These are phyloP conservation scores for Penicillium lagena DNA, from an alignment of 495 filamentous ascomycete species.

Conservation along the genomic window DNA sequence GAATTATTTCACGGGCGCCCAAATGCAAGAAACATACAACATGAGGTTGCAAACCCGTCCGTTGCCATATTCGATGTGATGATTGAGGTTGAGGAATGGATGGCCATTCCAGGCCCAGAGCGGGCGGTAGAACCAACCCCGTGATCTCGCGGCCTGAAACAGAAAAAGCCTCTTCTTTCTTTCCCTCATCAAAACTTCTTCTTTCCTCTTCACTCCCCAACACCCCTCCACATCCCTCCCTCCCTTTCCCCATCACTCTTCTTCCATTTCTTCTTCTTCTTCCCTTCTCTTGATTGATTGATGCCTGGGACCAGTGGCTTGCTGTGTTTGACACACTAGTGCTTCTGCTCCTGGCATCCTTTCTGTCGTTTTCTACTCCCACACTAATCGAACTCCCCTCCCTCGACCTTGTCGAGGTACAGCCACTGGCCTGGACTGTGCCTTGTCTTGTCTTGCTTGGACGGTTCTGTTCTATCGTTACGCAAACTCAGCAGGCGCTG, in stretches of 20 bases:
- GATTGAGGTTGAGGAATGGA: not conserved
- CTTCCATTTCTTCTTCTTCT: conserved; percentile 7
- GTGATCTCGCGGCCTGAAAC: conserved; percentile 12
- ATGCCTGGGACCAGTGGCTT: conserved; percentile 24
- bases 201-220: conserved; percentile 8
- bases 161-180: conserved; percentile 13
- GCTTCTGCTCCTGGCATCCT: conserved; percentile 32
- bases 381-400: conserved; percentile 8
- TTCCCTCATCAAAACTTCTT: conserved; percentile 12
- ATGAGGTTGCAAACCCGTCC: conserved; percentile 2
- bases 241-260: conserved; percentile 4
- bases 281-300: conserved; percentile 20
- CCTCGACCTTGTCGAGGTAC: conserved; percentile 23
- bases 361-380: conserved; percentile 25
- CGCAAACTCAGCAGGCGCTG: conserved; percentile 87
- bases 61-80: not conserved
- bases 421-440: conserved; percentile 50
- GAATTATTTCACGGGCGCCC: not conserved
- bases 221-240: conserved; percentile 7
- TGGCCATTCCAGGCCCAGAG: conserved; percentile 4
- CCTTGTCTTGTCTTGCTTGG: conserved; percentile 13
- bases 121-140: conserved; percentile 2
- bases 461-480: conserved; percentile 14
- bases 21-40: conserved; percentile 2
- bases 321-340: conserved; percentile 48